Percentiles rank a stretch among this genome's conserved stretches.
phyloP scores from a whole-genome alignment of 2,329 filamentous ascomycete genomes.

The Arthrobotrys megalospora region DNA sequence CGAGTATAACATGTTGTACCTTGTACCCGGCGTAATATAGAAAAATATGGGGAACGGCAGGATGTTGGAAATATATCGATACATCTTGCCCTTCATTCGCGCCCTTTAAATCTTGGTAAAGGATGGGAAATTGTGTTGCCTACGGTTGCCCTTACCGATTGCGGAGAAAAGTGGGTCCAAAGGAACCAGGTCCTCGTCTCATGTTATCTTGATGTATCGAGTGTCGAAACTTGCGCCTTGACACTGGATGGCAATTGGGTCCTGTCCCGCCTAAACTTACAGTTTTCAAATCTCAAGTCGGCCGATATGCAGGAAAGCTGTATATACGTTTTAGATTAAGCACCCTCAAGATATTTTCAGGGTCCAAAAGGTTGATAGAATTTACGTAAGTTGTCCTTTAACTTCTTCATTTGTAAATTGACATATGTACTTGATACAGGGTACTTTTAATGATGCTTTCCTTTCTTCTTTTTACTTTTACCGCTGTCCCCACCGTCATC shows the following conservation, averaged over 20 bases:
- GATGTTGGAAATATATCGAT: conserved; percentile 31
- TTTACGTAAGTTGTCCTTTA: conserved; percentile 17
- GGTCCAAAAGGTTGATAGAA: neutral
- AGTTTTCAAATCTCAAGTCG: neutral
- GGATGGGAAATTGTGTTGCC: conserved; percentile 34
- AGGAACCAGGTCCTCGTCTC: conserved; percentile 2
- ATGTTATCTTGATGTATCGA: conserved; percentile 31
- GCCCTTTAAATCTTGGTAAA: conserved; percentile 32
- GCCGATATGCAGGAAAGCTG: conserved; percentile 11
- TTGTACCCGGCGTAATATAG: conserved; percentile 26
- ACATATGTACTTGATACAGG: conserved; percentile 10
- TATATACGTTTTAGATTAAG: conserved; percentile 21
- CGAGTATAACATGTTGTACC: conserved; percentile 39
- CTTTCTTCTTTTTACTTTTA: conserved; percentile 57
- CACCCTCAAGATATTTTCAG: conserved; percentile 4
- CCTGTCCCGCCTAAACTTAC: conserved; percentile 25
- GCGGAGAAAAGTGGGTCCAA: conserved; percentile 17
- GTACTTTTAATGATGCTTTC: conserved; percentile 51
- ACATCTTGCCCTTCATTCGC: conserved; percentile 26
- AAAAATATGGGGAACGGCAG: conserved; percentile 27
- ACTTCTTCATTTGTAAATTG: neutral
- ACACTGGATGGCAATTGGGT: conserved; percentile 37
- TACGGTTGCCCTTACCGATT: conserved; percentile 41
- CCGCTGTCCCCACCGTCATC: conserved; percentile 41
- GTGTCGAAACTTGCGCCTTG: conserved; percentile 34